Evolutionary conservation across 2,329 filamentous ascomycete genomes (phyloP).

Genomic region (Ceratocystis smalleyi): DNA sequence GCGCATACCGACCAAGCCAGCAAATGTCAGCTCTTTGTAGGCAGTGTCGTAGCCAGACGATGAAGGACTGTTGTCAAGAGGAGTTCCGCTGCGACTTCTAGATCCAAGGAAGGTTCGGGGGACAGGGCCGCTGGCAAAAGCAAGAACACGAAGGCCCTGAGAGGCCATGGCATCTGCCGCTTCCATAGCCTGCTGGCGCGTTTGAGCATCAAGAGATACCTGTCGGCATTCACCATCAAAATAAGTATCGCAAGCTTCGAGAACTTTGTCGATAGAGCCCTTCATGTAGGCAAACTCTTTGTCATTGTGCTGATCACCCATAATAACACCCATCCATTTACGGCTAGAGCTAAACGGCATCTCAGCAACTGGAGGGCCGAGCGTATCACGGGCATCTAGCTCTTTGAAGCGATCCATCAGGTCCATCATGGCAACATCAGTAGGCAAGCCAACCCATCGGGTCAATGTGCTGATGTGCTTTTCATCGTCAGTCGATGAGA

Average conservation of each 20-base stretch:
- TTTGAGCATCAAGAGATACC: conserved; percentile 62
- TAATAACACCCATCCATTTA: conserved; percentile 98
- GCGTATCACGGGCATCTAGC: conserved; percentile 73
- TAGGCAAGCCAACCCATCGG: conserved; percentile 91
- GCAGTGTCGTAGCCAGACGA: conserved; percentile 47
- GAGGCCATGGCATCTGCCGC: conserved; percentile 78
- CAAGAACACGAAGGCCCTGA: conserved; percentile 77
- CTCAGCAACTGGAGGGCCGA: conserved; percentile 69
- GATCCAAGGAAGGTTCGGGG: conserved; percentile 28
- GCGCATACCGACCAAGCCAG: conserved; percentile 90
- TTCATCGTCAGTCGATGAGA: conserved; percentile 69
- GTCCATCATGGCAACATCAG: conserved; percentile 93
- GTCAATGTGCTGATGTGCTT: conserved; percentile 39
- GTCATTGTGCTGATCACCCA: conserved; percentile 45
- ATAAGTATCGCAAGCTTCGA: conserved; percentile 81
- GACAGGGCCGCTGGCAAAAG: conserved; percentile 74
- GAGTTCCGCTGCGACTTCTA: conserved; percentile 30
- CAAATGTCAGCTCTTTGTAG: conserved; percentile 74
- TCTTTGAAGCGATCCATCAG: conserved; percentile 81
- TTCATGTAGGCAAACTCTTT: conserved; percentile 88
- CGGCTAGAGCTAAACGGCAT: conserved; percentile 92
- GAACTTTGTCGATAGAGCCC: conserved; percentile 74
- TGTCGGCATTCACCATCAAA: conserved; percentile 74
- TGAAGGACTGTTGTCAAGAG: conserved; percentile 27
- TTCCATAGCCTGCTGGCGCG: conserved; percentile 56